A percentile compares a stretch with the other conserved stretches of the same genome.
Evolutionary conservation across 164 flowering plant genomes (phyloP).

Genomic region (grape (Vitis vinifera)): DNA sequence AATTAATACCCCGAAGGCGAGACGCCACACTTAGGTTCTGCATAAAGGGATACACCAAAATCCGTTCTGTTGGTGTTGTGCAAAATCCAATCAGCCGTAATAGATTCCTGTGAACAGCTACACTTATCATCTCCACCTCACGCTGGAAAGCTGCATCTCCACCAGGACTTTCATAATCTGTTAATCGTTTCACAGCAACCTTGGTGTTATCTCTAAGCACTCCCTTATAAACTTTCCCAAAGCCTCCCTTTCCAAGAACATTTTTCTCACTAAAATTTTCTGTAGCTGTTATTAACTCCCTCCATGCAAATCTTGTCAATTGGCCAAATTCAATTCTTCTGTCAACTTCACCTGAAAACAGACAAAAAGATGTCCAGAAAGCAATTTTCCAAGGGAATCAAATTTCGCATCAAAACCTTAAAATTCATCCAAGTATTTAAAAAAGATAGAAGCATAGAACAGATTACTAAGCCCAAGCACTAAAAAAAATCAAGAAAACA

Average conservation of each 20-base stretch:
- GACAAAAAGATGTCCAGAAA: slow-evolving; percentile 30
- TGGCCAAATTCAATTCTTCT: slow-evolving; percentile 93
- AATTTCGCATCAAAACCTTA: background rate
- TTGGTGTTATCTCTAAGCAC: slow-evolving; percentile 76
- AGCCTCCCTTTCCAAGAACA: slow-evolving; percentile 96
- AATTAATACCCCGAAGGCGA: slow-evolving; percentile 67
- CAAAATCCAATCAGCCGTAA: slow-evolving; percentile 87
- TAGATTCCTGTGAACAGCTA: slow-evolving; percentile 90
- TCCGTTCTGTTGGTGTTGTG: slow-evolving; percentile 87
- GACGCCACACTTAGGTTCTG: slow-evolving; percentile 94
- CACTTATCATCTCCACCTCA: slow-evolving; percentile 97
- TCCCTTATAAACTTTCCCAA: slow-evolving; percentile 93
- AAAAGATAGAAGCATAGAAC: no score
- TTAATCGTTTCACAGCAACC: slow-evolving; percentile 88
- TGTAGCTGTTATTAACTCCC: slow-evolving; percentile 88
- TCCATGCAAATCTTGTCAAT: slow-evolving; percentile 81
- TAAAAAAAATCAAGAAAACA: no score
- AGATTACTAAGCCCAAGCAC: no score
- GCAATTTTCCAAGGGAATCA: background rate
- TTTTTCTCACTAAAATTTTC: slow-evolving; percentile 84
- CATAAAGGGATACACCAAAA: slow-evolving; percentile 92
- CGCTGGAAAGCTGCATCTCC: slow-evolving; percentile 94
- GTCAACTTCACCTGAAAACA: slow-evolving; percentile 78
- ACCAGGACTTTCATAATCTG: slow-evolving; percentile 89
- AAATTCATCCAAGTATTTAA: no score